Percentiles rank a stretch among this genome's conserved stretches.
Conservation (phyloP, 345 rosid species). For the Eucalyptus regnans region DNA sequence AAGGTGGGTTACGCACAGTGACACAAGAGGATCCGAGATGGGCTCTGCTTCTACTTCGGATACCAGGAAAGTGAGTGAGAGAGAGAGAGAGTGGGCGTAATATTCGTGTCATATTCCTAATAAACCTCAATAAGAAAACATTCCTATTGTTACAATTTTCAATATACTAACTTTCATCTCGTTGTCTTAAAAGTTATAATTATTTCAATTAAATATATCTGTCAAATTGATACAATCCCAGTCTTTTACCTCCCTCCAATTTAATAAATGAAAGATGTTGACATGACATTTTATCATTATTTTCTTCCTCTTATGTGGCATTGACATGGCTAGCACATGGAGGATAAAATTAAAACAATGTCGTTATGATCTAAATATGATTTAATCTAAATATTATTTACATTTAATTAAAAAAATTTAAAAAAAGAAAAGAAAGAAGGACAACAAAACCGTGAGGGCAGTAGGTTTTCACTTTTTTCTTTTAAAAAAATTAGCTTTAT, state of each 20-base stretch:
- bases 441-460: no score
- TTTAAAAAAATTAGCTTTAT: no score
- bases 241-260: fast-evolving
- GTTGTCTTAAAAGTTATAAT: neutral
- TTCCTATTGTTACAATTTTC: neutral
- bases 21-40: neutral
- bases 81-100: neutral
- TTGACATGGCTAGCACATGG: neutral
- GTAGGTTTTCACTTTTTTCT: no score
- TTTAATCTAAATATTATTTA: no score
- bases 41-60: neutral
- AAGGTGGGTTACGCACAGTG: neutral
- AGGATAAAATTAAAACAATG: neutral
- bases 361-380: neutral
- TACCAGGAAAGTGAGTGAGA: neutral
- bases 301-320: neutral
- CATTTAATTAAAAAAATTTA: no score
- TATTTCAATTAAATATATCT: neutral
- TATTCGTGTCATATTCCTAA: neutral
- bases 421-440: no score
- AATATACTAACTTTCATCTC: neutral
- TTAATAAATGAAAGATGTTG: neutral
- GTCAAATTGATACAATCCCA: neutral
- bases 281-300: no score
- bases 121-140: neutral